Evolutionary conservation across 352 stramenopile genomes (phyloP), one percentile per base, ranked within the genome.

Genomic region (Phytophthora ramorum): DNA sequence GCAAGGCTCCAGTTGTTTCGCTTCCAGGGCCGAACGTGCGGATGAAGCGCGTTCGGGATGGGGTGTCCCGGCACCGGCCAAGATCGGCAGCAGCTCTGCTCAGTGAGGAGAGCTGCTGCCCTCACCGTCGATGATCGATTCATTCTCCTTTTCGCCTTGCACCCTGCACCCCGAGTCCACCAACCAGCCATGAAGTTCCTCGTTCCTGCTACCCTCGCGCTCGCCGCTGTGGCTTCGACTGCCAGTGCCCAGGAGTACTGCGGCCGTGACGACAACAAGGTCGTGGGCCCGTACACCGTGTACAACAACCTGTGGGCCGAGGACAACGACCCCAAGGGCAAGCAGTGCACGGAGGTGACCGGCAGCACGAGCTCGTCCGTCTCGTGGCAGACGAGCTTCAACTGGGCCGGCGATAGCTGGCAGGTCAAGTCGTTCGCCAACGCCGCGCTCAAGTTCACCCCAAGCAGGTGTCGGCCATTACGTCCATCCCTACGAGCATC

Each of bases 401-500:
- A 58, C 49, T 84, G 73, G 76, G 64, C 66, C 2, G 76, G 73
- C 10, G 63, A 64, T 0, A 50, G 22, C 1, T 76, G 53, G 49
- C 67, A 80, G 20, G 76, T 81, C 51, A 84, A 84, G 58, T 81
- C 76, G 58, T 84, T 73, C 62, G 69, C 76, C 16, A 84, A 81
- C 46, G 70, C 71, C 10, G 70, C 58, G 20, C 73, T 84, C 28
- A 71, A 71, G 53, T 80, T 81, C 47, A 53, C 32, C n/a, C 66
- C 4, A 64, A 62, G 48, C 63, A 77, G 51, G 28, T 81, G 0
- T 79, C 63, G 14, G 51, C 53, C 4, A 65, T 81, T 24, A 63
- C 26, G 16, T 78, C 73, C 14, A 79, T 84, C 45, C 73, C 70
- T 1, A 80, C 66, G 16, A 73, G 47, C 12, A 74, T 81, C 9